Evolutionary conservation across 2,329 filamentous ascomycete genomes (phyloP).

Genomic region (Phialophora chinensis): DNA sequence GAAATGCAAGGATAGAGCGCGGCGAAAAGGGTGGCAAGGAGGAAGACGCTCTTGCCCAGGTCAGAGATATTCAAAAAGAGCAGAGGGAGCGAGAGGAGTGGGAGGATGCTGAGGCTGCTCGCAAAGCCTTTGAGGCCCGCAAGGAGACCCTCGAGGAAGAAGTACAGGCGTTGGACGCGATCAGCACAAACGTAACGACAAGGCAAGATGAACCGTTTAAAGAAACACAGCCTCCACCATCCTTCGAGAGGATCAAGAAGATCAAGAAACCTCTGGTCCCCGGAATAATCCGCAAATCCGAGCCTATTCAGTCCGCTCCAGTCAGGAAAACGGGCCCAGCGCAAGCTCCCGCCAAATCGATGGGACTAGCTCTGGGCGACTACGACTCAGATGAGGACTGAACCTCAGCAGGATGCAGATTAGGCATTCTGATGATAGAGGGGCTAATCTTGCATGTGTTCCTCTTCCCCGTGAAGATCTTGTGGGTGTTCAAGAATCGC

Average conservation of each 20-base stretch:
- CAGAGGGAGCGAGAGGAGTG: constrained; percentile 71
- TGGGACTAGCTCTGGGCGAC: constrained; percentile 34
- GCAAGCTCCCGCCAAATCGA: constrained; percentile 12
- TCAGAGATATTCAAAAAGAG: constrained; percentile 61
- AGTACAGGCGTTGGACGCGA: constrained; percentile 52
- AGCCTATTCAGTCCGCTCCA: constrained; percentile 9
- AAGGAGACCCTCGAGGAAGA: constrained; percentile 60
- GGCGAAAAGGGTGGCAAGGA: constrained; percentile 70
- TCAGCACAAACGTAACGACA: constrained; percentile 42
- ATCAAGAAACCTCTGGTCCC: constrained; percentile 83
- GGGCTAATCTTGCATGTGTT: neutral
- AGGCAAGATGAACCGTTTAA: constrained; percentile 39
- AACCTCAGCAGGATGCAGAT: constrained; percentile 1
- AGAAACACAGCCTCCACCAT: constrained; percentile 56
- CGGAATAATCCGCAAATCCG: constrained; percentile 76
- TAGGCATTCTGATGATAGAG: neutral
- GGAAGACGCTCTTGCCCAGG: constrained; percentile 61
- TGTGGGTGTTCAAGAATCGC: neutral
- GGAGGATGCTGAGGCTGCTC: constrained; percentile 83
- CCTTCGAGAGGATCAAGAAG: constrained; percentile 78
- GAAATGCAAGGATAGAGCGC: constrained; percentile 86
- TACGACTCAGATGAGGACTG: constrained; percentile 39
- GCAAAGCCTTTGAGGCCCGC: constrained; percentile 73
- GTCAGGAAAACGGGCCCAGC: constrained; percentile 13
- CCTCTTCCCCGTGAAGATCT: neutral